These are phyloP conservation scores for Rauvolfia tetraphylla DNA, from an alignment of 257 asterid genomes.

Conservation along the genomic window DNA sequence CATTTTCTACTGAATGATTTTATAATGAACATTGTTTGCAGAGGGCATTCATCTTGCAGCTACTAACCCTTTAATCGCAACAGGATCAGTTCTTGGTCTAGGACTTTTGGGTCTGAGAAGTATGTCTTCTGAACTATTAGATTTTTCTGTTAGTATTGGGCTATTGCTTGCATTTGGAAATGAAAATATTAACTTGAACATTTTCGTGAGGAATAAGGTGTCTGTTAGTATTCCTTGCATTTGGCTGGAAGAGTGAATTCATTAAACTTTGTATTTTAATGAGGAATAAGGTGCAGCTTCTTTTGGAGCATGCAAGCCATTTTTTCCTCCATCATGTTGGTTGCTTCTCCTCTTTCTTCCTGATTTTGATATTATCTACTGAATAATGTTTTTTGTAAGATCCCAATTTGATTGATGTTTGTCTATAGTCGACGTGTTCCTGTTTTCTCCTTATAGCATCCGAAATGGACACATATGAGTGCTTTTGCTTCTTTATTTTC, in stretches of 20 bases:
- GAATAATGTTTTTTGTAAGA: not conserved
- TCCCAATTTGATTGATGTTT: not conserved
- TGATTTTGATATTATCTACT: not conserved
- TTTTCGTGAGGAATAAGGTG: not conserved
- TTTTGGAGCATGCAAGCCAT: not conserved
- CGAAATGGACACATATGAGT: not conserved
- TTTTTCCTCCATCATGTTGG: not conserved
- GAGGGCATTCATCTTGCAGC: constrained; percentile 72
- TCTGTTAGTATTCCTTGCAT: too few species aligned
- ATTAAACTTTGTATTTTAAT: too few species aligned
- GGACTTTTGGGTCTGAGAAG: constrained; percentile 73
- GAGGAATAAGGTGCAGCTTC: not conserved
- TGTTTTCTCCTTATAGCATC: not conserved
- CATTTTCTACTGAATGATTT: constrained; percentile 10
- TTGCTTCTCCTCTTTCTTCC: not conserved
- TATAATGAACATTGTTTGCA: constrained; percentile 31
- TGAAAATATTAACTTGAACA: not conserved
- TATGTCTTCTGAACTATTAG: constrained; percentile 26
- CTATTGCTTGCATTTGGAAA: not conserved
- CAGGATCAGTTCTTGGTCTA: constrained; percentile 65
- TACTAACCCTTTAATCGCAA: constrained; percentile 54
- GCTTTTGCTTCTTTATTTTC: not conserved
- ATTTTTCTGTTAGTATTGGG: not conserved
- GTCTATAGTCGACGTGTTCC: not conserved
- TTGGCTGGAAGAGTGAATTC: too few species aligned